Base-by-base conservation (phyloP, 768 basidiomycete species). In the Gloeopeniophorella convolvens region DNA sequence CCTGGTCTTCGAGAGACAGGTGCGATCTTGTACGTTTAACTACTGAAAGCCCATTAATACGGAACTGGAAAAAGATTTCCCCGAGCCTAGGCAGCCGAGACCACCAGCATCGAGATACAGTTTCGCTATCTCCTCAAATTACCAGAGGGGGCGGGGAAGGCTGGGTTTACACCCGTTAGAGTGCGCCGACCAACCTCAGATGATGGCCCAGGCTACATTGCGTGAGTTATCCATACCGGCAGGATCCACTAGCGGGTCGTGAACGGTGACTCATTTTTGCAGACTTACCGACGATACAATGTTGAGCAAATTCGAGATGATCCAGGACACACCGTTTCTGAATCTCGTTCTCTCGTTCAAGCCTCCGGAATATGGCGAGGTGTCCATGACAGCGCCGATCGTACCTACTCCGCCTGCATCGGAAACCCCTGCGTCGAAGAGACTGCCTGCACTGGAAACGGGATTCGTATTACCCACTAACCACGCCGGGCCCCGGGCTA, bases 271-370 rank as follows among this genome's bases (percentile, higher is more conserved):
- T 2, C 33, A 4, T 42, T n/a, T 26, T 16, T 24, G 23, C 16
- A 52, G 51, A 20, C 45, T 8, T 27, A 30, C 33, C 4, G 20
- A 47, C 5, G 40, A 41, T 3, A 32, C 47, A 28, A 47, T 52
- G 27, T 27, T 41, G 11, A 52, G 45, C 40, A 30, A 31, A 18
- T 52, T 52, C 28, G 28, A 42, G 12, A 9, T 28, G 3, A n/a
- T 10, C 18, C 33, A 24, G 8, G 40, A 26, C 33, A 9, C 27
- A 4, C 27, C 37, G 26, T 47, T 42, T 52, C 32, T 47, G 27
- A 52, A 44, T 15, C 42, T 52, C 27, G 12, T 52, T 13, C 28
- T 52, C 39, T 31, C 30, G 21, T 52, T 52, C 31, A 21, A 35
- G n/a, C 45, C 51, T 10, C 40, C 51, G 5, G n/a, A n/a, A n/a